Evolutionary conservation across 345 rosid genomes (phyloP).

Genomic region (Eucalyptus tenuipes): DNA sequence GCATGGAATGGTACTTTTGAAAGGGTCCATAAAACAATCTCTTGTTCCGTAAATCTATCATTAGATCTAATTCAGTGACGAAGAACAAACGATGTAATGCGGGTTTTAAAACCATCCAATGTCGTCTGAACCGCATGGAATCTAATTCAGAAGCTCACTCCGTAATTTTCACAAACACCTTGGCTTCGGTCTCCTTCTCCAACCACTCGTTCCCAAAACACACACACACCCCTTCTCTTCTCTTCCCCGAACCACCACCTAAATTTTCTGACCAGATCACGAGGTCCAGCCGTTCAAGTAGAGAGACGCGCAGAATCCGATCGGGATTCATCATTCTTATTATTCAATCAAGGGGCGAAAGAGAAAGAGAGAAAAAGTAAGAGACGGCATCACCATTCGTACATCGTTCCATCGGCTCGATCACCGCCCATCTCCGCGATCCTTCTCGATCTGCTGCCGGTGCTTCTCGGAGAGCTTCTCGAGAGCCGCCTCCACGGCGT

Average conservation of each 20-base stretch:
- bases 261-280: not conserved
- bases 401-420: not conserved
- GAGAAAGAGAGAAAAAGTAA: not conserved
- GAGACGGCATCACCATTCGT: not conserved
- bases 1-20: not conserved
- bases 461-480: constrained; percentile 81
- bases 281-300: not conserved
- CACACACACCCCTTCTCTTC: accelerated
- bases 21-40: not conserved
- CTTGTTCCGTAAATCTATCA: not conserved
- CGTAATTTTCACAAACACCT: not conserved
- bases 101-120: not conserved
- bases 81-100: not conserved
- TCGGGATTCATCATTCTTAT: not conserved
- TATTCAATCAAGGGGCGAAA: not conserved
- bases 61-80: not conserved
- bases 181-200: not conserved
- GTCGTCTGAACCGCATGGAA: not conserved
- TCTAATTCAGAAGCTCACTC: not conserved
- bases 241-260: not conserved
- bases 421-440: constrained; percentile 14
- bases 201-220: not conserved
- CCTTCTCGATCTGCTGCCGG: constrained; percentile 45
- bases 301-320: not conserved
- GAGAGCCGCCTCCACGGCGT: constrained; percentile 55